Conservation (phyloP, 164 flowering plant species). For the Buxus sempervirens region DNA sequence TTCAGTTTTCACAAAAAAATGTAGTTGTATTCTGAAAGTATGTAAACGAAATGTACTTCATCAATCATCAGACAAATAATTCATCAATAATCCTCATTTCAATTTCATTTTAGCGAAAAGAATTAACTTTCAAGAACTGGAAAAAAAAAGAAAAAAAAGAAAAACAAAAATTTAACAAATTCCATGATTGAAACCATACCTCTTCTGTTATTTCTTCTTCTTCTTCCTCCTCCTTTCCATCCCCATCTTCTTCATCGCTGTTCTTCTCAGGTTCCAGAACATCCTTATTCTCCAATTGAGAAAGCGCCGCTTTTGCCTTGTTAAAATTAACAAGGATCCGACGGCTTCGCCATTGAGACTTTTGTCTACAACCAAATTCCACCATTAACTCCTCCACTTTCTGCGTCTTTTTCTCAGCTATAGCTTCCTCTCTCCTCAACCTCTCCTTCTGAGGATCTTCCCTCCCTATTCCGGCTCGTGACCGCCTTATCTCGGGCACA, state of each 20-base stretch:
- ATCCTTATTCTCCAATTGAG: slow-evolving; percentile 77
- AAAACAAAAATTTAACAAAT: slow-evolving; percentile 11
- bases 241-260: slow-evolving; percentile 38
- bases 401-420: slow-evolving; percentile 35
- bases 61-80: no score
- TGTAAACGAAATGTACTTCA: not conserved
- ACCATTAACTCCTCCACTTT: slow-evolving; percentile 53
- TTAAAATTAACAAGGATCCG: slow-evolving; percentile 51
- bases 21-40: no score
- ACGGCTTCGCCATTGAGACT: slow-evolving; percentile 58
- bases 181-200: slow-evolving; percentile 32
- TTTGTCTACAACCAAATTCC: slow-evolving; percentile 73
- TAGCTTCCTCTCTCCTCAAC: slow-evolving; percentile 48
- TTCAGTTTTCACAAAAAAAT: no score
- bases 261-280: slow-evolving; percentile 41
- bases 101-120: not conserved
- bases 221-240: slow-evolving; percentile 53
- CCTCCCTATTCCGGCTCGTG: slow-evolving; percentile 80
- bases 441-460: slow-evolving; percentile 73
- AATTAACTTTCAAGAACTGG: no score
- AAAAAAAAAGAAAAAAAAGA: no score
- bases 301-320: slow-evolving; percentile 75
- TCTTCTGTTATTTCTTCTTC: slow-evolving; percentile 79
- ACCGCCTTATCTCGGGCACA: slow-evolving; percentile 68
- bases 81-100: not conserved